phyloP scores from a whole-genome alignment of 768 basidiomycete species.

The Pleurotus djamor region DNA sequence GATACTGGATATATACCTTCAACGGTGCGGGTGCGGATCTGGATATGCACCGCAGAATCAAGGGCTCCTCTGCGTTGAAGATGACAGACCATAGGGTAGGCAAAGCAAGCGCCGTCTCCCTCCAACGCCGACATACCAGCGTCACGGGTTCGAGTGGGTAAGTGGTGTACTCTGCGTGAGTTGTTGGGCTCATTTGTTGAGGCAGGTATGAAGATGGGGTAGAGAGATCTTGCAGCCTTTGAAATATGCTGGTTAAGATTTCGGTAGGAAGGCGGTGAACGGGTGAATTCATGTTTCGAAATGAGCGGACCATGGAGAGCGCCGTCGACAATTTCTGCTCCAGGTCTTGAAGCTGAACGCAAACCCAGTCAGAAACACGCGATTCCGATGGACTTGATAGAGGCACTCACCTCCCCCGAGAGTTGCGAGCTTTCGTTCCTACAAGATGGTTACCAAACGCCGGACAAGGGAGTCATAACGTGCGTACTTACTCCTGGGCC shows the following conservation, averaged over 20 bases:
- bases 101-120: slow-evolving; percentile 1
- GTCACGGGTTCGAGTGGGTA: slow-evolving; percentile 2
- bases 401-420: not conserved
- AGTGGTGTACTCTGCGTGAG: not conserved
- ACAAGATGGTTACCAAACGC: too few relatives aligned
- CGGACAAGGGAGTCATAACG: not conserved
- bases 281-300: slow-evolving; percentile 4
- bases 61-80: slow-evolving; percentile 1
- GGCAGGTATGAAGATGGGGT: slow-evolving; percentile 5
- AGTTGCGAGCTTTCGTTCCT: not conserved
- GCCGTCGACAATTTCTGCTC: slow-evolving; percentile 2
- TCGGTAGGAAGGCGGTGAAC: slow-evolving; percentile 3
- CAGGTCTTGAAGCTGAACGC: not conserved
- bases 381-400: not conserved
- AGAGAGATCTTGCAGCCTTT: slow-evolving; percentile 3
- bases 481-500: not conserved
- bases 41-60: not conserved
- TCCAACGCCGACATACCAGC: slow-evolving; percentile 5
- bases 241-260: slow-evolving; percentile 1
- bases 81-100: not conserved
- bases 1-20: slow-evolving; percentile 2
- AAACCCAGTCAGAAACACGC: not conserved
- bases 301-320: slow-evolving; percentile 2
- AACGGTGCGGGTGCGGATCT: not conserved
- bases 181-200: not conserved